Evolutionary conservation across 352 stramenopile species (phyloP).

Genomic region (Phytophthora lateralis): DNA sequence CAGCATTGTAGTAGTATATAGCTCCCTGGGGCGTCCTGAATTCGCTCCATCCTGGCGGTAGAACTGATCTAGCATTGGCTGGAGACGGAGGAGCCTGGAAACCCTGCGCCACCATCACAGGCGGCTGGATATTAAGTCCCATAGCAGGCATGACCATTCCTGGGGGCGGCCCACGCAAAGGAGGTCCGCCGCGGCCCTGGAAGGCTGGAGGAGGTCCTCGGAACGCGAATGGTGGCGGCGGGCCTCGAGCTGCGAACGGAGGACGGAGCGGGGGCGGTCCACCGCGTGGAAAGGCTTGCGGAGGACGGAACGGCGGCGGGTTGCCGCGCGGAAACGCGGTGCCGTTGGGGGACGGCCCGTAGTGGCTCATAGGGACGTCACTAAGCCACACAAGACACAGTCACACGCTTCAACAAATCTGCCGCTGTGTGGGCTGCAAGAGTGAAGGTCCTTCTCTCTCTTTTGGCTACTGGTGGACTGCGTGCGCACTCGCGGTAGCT

Average conservation of each 20-base stretch:
- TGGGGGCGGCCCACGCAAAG: slow-evolving; percentile 18
- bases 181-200: slow-evolving; percentile 11
- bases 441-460: slow-evolving; percentile 9
- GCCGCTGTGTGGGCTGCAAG: slow-evolving; percentile 7
- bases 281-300: slow-evolving; percentile 29
- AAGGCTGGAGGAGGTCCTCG: slow-evolving; percentile 27
- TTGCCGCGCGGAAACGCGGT: slow-evolving; percentile 27
- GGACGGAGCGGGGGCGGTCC: slow-evolving; percentile 32
- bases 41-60: slow-evolving; percentile 70
- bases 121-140: slow-evolving; percentile 20
- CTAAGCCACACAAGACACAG: slow-evolving; percentile 12
- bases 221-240: slow-evolving; percentile 33
- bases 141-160: slow-evolving; percentile 34
- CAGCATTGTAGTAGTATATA: slow-evolving; percentile 68
- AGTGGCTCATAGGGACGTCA: slow-evolving; percentile 42
- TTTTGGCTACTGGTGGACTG: slow-evolving; percentile 5
- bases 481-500: not conserved
- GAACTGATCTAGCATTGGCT: slow-evolving; percentile 1
- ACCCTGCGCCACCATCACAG: slow-evolving; percentile 10
- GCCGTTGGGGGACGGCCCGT: slow-evolving; percentile 34
- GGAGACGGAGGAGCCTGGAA: slow-evolving; percentile 33
- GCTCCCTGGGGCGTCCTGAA: slow-evolving; percentile 56
- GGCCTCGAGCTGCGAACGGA: slow-evolving; percentile 25
- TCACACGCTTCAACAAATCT: slow-evolving; percentile 30
- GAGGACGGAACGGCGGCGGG: slow-evolving; percentile 27